Conservation (phyloP, 2,329 filamentous ascomycete species). For the Tolypocladium ophioglossoides region DNA sequence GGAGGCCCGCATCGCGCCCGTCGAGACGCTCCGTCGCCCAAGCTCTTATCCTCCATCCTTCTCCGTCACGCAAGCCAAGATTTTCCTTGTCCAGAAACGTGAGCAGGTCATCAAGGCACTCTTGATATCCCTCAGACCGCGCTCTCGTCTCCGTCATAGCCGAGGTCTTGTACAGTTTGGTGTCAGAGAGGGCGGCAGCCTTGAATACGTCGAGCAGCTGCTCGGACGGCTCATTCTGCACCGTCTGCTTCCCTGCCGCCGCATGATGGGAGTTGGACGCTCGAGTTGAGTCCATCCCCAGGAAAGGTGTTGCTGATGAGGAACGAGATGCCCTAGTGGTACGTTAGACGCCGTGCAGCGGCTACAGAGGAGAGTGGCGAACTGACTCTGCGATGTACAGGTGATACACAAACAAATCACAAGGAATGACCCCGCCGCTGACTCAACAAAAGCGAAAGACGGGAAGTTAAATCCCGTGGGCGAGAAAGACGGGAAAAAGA, state of each 20-base stretch:
- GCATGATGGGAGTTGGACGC: conserved; percentile 5
- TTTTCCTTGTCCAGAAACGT: conserved; percentile 73
- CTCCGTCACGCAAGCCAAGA: conserved; percentile 67
- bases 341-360: not conserved
- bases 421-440: conserved; percentile 2
- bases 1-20: conserved; percentile 43
- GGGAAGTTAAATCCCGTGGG: not conserved
- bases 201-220: conserved; percentile 83
- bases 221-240: conserved; percentile 36
- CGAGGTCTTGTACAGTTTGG: conserved; percentile 91
- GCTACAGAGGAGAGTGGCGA: not conserved
- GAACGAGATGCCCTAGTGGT: not conserved
- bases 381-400: not conserved
- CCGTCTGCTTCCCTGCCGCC: conserved; percentile 17
- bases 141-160: conserved; percentile 66
- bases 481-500: not conserved
- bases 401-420: not conserved
- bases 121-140: conserved; percentile 77
- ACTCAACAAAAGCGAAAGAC: not conserved
- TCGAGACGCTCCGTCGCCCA: conserved; percentile 63
- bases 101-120: conserved; percentile 86
- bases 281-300: conserved; percentile 7
- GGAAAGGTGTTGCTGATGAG: not conserved
- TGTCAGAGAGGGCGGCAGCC: conserved; percentile 83
- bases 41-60: conserved; percentile 52